Evolutionary conservation across 75 land plant genomes (phyloP).

Genomic region (Cupressus sempervirens): DNA sequence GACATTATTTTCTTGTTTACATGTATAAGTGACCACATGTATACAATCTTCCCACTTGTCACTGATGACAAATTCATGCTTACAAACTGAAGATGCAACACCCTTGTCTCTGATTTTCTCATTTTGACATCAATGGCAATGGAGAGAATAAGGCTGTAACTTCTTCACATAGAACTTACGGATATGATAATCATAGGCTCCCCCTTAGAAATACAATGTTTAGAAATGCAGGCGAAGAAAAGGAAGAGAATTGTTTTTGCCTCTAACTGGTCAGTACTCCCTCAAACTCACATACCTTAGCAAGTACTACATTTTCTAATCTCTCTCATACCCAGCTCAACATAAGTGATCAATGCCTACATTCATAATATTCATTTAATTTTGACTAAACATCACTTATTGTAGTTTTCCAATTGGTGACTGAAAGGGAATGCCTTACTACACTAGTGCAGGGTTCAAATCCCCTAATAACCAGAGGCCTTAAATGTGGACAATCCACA

Average conservation of each 20-base stretch:
- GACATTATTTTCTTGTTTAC: too few relatives aligned
- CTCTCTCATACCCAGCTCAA: background rate
- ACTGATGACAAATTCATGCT: too few relatives aligned
- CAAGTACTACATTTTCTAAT: background rate
- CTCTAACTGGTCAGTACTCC: background rate
- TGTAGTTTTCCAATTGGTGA: background rate
- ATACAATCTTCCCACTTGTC: too few relatives aligned
- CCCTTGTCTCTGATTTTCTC: too few relatives aligned
- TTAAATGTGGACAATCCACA: background rate
- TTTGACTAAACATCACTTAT: background rate
- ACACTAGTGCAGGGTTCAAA: background rate
- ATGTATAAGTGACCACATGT: too few relatives aligned
- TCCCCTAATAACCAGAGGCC: background rate
- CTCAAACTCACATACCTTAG: background rate
- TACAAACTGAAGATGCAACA: too few relatives aligned
- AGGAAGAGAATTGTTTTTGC: background rate
- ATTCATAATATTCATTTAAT: too few relatives aligned
- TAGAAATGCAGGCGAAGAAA: background rate
- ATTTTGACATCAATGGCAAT: too few relatives aligned
- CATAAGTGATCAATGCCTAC: background rate
- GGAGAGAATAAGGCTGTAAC: too few relatives aligned
- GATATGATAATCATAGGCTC: too few relatives aligned
- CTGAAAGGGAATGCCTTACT: background rate
- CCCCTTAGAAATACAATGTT: too few relatives aligned
- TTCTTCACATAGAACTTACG: too few relatives aligned